phyloP scores from a whole-genome alignment of 495 filamentous ascomycete genomes.

The Penicillium bialowiezense region DNA sequence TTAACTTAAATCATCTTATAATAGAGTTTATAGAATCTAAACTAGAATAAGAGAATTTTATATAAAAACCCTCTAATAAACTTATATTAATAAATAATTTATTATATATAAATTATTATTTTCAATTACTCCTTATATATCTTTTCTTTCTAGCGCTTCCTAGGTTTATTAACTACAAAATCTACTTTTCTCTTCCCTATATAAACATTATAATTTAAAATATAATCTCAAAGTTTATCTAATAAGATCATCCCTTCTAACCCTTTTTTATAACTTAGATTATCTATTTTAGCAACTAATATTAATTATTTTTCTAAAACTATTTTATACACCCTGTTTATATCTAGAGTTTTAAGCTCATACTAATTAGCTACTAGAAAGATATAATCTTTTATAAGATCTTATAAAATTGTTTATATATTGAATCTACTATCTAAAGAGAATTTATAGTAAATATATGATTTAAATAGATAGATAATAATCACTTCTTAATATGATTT shows the following conservation, averaged over 20 bases:
- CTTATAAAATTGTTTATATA: neutral
- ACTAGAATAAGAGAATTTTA: too few relatives aligned
- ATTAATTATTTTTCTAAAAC: neutral
- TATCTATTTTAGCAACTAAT: neutral
- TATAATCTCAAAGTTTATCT: neutral
- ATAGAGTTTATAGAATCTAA: too few relatives aligned
- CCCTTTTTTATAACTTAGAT: neutral
- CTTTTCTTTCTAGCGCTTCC: neutral
- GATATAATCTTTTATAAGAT: neutral
- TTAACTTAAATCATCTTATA: too few relatives aligned
- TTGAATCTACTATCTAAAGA: neutral
- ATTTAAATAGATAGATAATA: neutral
- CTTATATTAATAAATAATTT: too few relatives aligned
- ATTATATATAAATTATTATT: too few relatives aligned
- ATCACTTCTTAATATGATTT: neutral
- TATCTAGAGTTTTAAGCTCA: neutral
- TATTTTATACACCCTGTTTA: neutral
- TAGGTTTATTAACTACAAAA: neutral
- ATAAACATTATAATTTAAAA: neutral
- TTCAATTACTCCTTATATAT: neutral
- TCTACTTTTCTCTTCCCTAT: conserved; percentile 2
- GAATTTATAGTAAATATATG: conserved; percentile 2
- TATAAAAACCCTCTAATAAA: too few relatives aligned
- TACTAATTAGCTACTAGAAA: neutral
- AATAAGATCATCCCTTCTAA: neutral